phyloP scores from a whole-genome alignment of 2,329 filamentous ascomycete species.

The Nemania sp. region DNA sequence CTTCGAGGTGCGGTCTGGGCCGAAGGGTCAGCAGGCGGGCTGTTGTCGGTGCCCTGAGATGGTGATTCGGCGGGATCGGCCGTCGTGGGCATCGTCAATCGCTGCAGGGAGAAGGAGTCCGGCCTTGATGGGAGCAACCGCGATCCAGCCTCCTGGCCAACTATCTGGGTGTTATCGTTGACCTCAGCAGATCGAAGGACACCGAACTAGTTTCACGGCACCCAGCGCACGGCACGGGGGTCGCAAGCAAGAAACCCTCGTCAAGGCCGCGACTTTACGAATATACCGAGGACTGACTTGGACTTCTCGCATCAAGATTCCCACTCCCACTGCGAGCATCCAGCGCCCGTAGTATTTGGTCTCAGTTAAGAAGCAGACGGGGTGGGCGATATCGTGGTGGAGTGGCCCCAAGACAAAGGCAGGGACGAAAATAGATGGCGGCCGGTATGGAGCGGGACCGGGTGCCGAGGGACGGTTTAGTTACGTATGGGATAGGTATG shows the following conservation, averaged over 20 bases:
- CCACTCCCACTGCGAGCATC: background rate
- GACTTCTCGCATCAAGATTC: conserved; percentile 8
- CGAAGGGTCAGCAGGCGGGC: conserved; percentile 53
- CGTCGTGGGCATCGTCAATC: conserved; percentile 42
- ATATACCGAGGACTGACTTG: background rate
- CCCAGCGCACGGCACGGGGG: conserved; percentile 21
- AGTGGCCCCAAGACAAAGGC: background rate
- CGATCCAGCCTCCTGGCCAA: conserved; percentile 11
- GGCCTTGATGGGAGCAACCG: background rate
- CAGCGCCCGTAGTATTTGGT: conserved; percentile 6
- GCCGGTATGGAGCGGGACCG: conserved; percentile 19
- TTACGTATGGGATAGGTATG: background rate
- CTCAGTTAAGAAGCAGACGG: background rate
- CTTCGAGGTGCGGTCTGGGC: conserved; percentile 57
- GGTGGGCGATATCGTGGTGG: background rate
- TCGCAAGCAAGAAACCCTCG: conserved; percentile 14
- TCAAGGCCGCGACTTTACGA: conserved; percentile 11
- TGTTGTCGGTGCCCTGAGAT: conserved; percentile 56
- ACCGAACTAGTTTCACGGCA: conserved; percentile 1
- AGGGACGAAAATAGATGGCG: conserved; percentile 9
- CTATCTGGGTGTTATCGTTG: background rate
- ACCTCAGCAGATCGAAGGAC: background rate
- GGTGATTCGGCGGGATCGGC: conserved; percentile 48
- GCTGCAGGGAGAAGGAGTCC: background rate
- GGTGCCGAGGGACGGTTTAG: background rate